Percentiles rank a stretch among this genome's conserved stretches.
phyloP scores from a whole-genome alignment of 2,329 filamentous ascomycete genomes.

The Lecanosticta acicola region DNA sequence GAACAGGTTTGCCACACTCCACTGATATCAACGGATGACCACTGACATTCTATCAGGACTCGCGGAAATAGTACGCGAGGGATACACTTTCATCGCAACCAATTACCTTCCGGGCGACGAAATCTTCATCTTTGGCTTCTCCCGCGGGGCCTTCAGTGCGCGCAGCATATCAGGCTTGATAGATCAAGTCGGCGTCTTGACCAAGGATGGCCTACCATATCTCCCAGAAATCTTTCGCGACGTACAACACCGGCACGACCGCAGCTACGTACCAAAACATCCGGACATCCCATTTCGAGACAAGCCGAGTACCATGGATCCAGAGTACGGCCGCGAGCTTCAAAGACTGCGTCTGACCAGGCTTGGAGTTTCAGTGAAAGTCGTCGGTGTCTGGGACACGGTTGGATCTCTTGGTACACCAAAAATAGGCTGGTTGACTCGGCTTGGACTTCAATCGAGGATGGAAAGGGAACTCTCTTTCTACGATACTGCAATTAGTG shows the following conservation, averaged over 20 bases:
- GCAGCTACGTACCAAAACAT: slow-evolving; percentile 41
- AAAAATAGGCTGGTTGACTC: slow-evolving; percentile 38
- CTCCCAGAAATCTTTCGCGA: slow-evolving; percentile 45
- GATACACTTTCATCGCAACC: slow-evolving; percentile 48
- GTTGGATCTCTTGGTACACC: slow-evolving; percentile 44
- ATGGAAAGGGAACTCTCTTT: slow-evolving; percentile 38
- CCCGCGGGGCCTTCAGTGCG: slow-evolving; percentile 44
- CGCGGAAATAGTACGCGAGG: slow-evolving; percentile 44
- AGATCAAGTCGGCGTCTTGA: slow-evolving; percentile 44
- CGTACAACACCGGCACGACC: slow-evolving; percentile 40
- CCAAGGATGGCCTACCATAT: slow-evolving; percentile 41
- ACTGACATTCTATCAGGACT: slow-evolving; percentile 30
- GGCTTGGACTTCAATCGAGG: slow-evolving; percentile 31
- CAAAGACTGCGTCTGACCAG: slow-evolving; percentile 29
- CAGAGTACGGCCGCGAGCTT: slow-evolving; percentile 41
- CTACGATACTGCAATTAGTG: slow-evolving; percentile 43
- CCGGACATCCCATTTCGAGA: slow-evolving; percentile 44
- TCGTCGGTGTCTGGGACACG: slow-evolving; percentile 44
- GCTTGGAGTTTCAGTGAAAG: slow-evolving; percentile 35
- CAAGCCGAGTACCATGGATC: slow-evolving; percentile 41
- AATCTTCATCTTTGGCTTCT: slow-evolving; percentile 47
- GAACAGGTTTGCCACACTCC: slow-evolving; percentile 7
- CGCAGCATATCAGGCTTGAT: slow-evolving; percentile 44
- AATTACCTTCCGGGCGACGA: slow-evolving; percentile 50
- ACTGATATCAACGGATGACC: too few species aligned